phyloP scores from a whole-genome alignment of 495 filamentous ascomycete genomes.

The Penicillium canescens region DNA sequence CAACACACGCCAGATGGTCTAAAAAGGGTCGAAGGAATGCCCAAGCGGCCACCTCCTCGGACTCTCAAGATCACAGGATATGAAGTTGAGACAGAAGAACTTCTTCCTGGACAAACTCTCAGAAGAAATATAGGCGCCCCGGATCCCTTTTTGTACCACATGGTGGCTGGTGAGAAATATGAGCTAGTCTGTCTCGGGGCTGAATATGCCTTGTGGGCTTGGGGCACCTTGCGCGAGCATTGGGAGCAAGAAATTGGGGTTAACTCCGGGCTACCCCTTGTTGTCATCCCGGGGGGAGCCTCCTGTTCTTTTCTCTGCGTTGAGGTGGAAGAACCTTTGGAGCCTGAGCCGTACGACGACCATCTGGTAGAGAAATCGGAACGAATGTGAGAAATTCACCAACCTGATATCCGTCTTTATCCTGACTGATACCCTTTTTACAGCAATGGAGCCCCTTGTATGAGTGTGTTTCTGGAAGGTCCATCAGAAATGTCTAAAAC shows the following conservation, averaged over 20 bases:
- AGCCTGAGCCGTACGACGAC: no score
- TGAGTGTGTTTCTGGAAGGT: constrained; percentile 3
- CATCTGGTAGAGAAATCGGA: neutral
- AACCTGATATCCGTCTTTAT: constrained; percentile 1
- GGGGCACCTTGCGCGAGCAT: constrained; percentile 10
- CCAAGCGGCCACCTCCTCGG: neutral
- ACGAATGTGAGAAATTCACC: constrained; percentile 3
- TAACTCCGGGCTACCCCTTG: neutral
- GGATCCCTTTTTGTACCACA: neutral
- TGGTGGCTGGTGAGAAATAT: constrained; percentile 13
- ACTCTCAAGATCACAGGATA: neutral
- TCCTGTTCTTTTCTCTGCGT: neutral
- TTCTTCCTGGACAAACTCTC: neutral
- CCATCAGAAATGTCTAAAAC: constrained; percentile 4
- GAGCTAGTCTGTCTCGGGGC: constrained; percentile 11
- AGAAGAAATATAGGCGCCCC: neutral
- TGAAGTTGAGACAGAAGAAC: neutral
- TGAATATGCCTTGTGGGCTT: constrained; percentile 13
- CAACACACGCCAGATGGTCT: constrained; percentile 1
- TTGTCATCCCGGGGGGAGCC: constrained; percentile 1
- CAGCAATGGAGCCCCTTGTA: constrained; percentile 5
- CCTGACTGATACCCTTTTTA: constrained; percentile 1
- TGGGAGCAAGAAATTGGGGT: constrained; percentile 4
- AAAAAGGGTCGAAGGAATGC: neutral
- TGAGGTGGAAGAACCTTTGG: no score